These are phyloP conservation scores for Trametopsis cervina DNA, from an alignment of 768 basidiomycete species.

Conservation along the genomic window DNA sequence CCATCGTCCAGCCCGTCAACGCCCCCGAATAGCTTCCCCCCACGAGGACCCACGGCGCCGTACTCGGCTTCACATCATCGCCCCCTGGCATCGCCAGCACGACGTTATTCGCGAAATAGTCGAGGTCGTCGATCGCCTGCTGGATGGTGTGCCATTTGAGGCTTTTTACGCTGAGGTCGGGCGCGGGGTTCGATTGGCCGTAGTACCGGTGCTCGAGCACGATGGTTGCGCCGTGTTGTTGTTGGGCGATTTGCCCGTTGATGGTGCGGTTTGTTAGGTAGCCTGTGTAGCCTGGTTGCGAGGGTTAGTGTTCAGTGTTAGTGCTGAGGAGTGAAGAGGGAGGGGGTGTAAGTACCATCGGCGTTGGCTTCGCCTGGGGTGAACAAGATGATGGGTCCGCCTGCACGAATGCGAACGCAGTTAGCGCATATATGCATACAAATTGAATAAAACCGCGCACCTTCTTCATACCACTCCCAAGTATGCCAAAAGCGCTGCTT, in stretches of 20 bases:
- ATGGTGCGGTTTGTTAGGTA: conserved; percentile 62
- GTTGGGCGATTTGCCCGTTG: conserved; percentile 58
- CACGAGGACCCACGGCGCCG: conserved; percentile 33
- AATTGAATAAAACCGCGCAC: conserved; percentile 9
- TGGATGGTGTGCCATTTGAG: conserved; percentile 58
- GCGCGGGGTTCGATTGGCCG: conserved; percentile 65
- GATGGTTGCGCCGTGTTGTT: conserved; percentile 55
- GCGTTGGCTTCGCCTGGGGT: conserved; percentile 66
- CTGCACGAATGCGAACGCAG: conserved; percentile 3
- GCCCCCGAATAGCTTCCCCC: conserved; percentile 40
- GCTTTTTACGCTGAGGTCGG: conserved; percentile 51
- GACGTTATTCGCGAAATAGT: conserved; percentile 61
- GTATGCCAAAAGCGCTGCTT: conserved; percentile 69
- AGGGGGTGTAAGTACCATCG: conserved; percentile 30
- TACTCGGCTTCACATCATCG: conserved; percentile 48
- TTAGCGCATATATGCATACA: neutral
- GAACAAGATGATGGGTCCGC: conserved; percentile 55
- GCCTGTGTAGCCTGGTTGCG: conserved; percentile 25
- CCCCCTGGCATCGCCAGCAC: conserved; percentile 63
- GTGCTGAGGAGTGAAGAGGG: no score
- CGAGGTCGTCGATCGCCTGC: conserved; percentile 69
- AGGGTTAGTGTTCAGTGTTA: neutral
- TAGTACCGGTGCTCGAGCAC: conserved; percentile 72
- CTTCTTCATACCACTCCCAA: conserved; percentile 53
- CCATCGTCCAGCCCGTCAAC: conserved; percentile 60